Evolutionary conservation across 768 basidiomycete genomes (phyloP), one percentile per base, ranked within the genome.

Genomic region (Candolleomyces eurysporus): DNA sequence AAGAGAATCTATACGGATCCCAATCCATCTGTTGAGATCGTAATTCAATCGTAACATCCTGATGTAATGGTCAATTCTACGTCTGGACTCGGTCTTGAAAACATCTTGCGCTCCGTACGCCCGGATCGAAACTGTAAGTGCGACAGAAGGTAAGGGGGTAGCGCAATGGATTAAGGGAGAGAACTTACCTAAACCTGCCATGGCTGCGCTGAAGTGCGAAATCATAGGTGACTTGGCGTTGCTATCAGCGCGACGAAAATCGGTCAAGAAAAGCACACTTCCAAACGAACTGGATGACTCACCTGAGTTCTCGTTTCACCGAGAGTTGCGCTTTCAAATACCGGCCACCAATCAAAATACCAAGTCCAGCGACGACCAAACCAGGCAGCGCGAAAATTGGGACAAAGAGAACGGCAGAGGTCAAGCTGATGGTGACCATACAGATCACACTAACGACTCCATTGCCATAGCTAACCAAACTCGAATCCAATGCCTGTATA

Each of bases 401-500:
- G n/a, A n/a, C n/a, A n/a, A n/a, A n/a, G n/a, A n/a, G n/a, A n/a
- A n/a, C n/a, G n/a, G n/a, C n/a, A n/a, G n/a, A n/a, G n/a, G n/a
- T n/a, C n/a, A n/a, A n/a, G n/a, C n/a, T n/a, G n/a, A n/a, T n/a
- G n/a, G 81, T 19, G 14, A 84, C 71, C 5, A 83, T 74, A 2
- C 78, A 81, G 1, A 67, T 66, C 21, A 85, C 73, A 58, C 78
- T 80, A 55, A 76, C 71, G n/a, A 80, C 4, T 43, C 76, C 61
- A 60, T 73, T 72, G 9, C 66, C 58, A 1, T 79, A 66, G 48
- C 56, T 63, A 1, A 74, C 58, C 16, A 81, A 65, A 0, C 69
- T 62, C 2, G 72, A 69, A 67, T 93, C 91, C 46, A 92, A 78
- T 61, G 73, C 68, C 48, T 82, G 75, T n/a, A 89, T 87, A 67